Evolutionary conservation across 495 filamentous ascomycete genomes (phyloP).

Genomic region (Aspergillus incahuasiensis): DNA sequence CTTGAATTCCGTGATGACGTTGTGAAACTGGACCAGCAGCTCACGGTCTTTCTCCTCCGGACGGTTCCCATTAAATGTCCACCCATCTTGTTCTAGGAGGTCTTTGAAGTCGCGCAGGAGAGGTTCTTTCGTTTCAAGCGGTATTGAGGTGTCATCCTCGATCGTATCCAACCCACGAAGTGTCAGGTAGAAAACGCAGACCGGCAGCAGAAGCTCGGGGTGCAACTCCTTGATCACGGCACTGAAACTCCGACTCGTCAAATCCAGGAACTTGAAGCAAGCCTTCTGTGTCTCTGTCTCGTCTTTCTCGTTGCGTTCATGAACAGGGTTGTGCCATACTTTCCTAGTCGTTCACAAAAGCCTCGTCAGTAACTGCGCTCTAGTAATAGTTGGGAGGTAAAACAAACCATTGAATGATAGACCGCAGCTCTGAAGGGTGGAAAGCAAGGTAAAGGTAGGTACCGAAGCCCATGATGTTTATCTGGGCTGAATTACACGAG

Average conservation of each 20-base stretch:
- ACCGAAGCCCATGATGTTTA: slow-evolving; percentile 46
- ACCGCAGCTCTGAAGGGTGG: slow-evolving; percentile 73
- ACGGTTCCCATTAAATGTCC: slow-evolving; percentile 81
- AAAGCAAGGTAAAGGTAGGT: slow-evolving; percentile 69
- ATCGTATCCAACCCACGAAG: slow-evolving; percentile 92
- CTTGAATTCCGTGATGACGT: slow-evolving; percentile 80
- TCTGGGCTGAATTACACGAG: slow-evolving; percentile 10
- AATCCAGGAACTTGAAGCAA: slow-evolving; percentile 82
- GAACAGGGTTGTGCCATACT: slow-evolving; percentile 90
- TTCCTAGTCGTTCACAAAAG: slow-evolving; percentile 57
- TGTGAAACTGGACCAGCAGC: slow-evolving; percentile 85
- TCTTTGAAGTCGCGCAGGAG: slow-evolving; percentile 77
- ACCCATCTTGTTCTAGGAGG: slow-evolving; percentile 74
- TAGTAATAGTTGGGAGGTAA: neutral
- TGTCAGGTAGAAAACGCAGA: slow-evolving; percentile 90
- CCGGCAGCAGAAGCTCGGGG: slow-evolving; percentile 83
- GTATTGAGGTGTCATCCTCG: slow-evolving; percentile 96
- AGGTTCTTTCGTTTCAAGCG: slow-evolving; percentile 75
- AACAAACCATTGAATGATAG: slow-evolving; percentile 87
- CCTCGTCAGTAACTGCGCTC: slow-evolving; percentile 13
- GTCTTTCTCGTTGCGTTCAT: slow-evolving; percentile 70
- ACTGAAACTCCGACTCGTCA: slow-evolving; percentile 89
- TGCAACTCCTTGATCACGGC: slow-evolving; percentile 94
- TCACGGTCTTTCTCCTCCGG: slow-evolving; percentile 93
- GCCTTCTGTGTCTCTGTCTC: slow-evolving; percentile 66